Percentiles rank a stretch among this genome's conserved stretches.
phyloP scores from a whole-genome alignment of 2,329 filamentous ascomycete genomes.

The Colletotrichum sojae region DNA sequence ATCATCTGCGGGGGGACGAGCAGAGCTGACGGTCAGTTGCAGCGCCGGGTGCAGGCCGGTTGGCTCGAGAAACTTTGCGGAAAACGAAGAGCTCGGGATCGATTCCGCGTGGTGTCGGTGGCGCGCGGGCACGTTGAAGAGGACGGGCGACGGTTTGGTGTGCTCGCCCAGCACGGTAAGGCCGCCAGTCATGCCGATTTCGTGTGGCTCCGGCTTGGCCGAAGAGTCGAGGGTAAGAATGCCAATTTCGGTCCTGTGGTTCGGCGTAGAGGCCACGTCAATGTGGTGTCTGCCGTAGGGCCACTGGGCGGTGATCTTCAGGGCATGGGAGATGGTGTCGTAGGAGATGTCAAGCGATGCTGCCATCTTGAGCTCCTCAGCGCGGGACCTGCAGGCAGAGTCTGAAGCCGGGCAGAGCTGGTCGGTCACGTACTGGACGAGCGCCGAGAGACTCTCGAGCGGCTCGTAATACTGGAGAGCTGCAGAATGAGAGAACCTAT shows the following conservation, averaged over 20 bases:
- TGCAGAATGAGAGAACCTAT: conserved; percentile 55
- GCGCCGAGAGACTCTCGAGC: conserved; percentile 68
- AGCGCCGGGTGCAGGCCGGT: conserved; percentile 89
- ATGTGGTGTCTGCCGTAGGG: conserved; percentile 60
- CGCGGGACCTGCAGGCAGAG: conserved; percentile 63
- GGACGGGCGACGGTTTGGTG: conserved; percentile 77
- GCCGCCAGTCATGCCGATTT: conserved; percentile 84
- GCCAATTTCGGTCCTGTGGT: conserved; percentile 82
- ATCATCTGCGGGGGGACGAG: conserved; percentile 64
- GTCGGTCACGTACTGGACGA: conserved; percentile 68
- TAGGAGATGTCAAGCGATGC: conserved; percentile 83
- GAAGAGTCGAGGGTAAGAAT: conserved; percentile 78
- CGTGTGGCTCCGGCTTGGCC: conserved; percentile 73
- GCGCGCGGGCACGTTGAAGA: conserved; percentile 88
- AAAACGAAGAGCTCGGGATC: conserved; percentile 65
- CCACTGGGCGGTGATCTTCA: conserved; percentile 78
- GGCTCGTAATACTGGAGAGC: conserved; percentile 80
- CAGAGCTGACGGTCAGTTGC: conserved; percentile 73
- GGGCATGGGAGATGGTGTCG: conserved; percentile 74
- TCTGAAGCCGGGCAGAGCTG: conserved; percentile 65
- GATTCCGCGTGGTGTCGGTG: conserved; percentile 70
- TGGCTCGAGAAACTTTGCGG: conserved; percentile 75
- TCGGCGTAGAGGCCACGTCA: conserved; percentile 54
- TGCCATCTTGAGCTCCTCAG: conserved; percentile 63
- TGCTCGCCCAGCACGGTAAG: conserved; percentile 85